These are phyloP conservation scores for Prunus yedoensis DNA, from an alignment of 331 rosid species.

Conservation along the genomic window DNA sequence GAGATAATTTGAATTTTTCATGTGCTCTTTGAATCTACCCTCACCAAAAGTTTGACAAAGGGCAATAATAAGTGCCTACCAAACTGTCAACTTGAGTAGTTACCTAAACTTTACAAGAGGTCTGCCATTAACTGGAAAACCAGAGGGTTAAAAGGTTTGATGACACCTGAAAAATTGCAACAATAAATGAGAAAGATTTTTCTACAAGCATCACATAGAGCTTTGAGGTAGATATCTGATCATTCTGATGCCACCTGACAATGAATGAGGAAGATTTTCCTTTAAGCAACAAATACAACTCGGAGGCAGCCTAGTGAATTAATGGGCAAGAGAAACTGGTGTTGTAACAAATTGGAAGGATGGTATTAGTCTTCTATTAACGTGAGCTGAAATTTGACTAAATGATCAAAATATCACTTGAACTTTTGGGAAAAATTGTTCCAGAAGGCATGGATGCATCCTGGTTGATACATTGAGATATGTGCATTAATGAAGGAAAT, in stretches of 20 bases:
- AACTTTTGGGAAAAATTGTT: not conserved
- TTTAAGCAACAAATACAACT: not conserved
- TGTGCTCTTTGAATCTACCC: not conserved
- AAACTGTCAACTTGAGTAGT: not conserved
- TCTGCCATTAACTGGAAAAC: not conserved
- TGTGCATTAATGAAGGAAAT: not conserved
- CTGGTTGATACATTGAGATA: not conserved
- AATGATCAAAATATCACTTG: not conserved
- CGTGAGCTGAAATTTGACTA: not conserved
- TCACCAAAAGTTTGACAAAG: not conserved
- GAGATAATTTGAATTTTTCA: not conserved
- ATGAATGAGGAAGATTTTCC: not conserved
- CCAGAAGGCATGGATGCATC: not conserved
- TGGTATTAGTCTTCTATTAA: no score
- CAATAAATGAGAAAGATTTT: not conserved
- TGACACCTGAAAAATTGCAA: not conserved
- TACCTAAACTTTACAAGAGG: not conserved
- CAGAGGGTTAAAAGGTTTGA: not conserved
- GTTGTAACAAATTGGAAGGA: not conserved
- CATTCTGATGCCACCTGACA: not conserved
- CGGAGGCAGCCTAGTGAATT: not conserved
- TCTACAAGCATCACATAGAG: not conserved
- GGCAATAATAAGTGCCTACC: not conserved
- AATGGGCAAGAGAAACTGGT: not conserved
- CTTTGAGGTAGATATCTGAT: not conserved